Base-by-base conservation (phyloP, 768 basidiomycete genomes). In the Suillus weaverae region DNA sequence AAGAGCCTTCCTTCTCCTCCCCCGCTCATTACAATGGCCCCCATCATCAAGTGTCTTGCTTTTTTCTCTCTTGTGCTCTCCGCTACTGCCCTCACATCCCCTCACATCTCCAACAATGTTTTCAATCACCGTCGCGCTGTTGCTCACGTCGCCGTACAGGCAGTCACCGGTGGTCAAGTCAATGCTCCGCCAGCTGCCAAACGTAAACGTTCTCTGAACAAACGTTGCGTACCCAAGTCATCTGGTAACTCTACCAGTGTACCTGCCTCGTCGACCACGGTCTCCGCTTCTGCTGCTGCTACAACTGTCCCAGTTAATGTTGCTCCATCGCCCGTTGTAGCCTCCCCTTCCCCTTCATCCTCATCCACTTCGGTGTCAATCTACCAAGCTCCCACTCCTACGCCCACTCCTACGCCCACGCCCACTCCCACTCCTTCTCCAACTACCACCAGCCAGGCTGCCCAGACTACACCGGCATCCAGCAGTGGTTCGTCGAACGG, bases 61-160 rank as follows among this genome's bases (percentile, higher is more conserved):
- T 69, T 85, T 67, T 64, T 84, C 70, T 69, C 74, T 67, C 65
- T 84, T 71, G 76, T 81, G 68, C 68, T 85, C 75, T 76, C 81
- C 51, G 77, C 72, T 54, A 20, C 68, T 48, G 75, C 76, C 62
- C 62, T 80, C 57, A 73, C 79, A 0, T 78, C 74, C 41, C 81
- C 81, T 2, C 80, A 81, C 62, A 41, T 71, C n/a, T 61, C 74
- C n/a, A 78, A 77, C 54, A 65, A 71, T 61, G 66, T 67, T 5
- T 53, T 73, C 61, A 51, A 60, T 30, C 74, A 70, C 16, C 69
- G 74, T 63, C 76, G 68, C 20, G 66, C 61, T 39, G 8, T 68
- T 35, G 64, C 46, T 2, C 63, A 2, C 16, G 41, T n/a, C 0
- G 36, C 35, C 26, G 5, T 64, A 0, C 56, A 41, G 11, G 20